These are phyloP conservation scores for Candida schatavii DNA, from an alignment of 805 yeast genomes.

Conservation along the genomic window DNA sequence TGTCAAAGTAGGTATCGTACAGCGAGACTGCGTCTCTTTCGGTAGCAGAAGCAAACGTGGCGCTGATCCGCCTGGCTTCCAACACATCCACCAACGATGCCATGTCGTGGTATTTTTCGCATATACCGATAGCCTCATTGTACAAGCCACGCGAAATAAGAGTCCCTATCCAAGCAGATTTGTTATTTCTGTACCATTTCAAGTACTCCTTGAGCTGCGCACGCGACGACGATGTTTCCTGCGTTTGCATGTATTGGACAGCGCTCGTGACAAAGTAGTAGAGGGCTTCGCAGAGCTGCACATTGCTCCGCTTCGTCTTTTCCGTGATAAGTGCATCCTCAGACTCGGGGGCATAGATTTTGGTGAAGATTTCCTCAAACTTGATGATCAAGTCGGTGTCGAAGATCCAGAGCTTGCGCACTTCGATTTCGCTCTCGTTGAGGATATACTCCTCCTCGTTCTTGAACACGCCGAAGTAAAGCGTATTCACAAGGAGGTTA, in stretches of 20 bases:
- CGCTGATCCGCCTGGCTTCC: constrained; percentile 26
- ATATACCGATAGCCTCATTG: constrained; percentile 55
- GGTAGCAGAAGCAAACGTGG: constrained; percentile 12
- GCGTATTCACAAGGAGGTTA: constrained; percentile 22
- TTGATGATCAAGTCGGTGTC: constrained; percentile 35
- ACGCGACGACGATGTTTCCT: constrained; percentile 15
- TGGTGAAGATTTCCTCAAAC: constrained; percentile 41
- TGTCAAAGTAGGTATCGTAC: constrained; percentile 53
- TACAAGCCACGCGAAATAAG: constrained; percentile 50
- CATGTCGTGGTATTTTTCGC: constrained; percentile 66
- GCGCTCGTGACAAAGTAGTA: constrained; percentile 36
- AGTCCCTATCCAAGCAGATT: constrained; percentile 55
- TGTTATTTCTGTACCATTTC: constrained; percentile 31
- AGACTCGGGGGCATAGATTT: constrained; percentile 15
- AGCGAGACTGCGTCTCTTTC: constrained; percentile 13
- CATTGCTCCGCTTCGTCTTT: constrained; percentile 17
- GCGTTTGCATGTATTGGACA: constrained; percentile 28
- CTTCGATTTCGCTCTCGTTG: constrained; percentile 22
- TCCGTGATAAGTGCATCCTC: constrained; percentile 10
- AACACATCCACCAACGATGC: constrained; percentile 55
- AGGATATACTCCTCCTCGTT: constrained; percentile 41
- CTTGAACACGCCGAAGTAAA: constrained; percentile 30
- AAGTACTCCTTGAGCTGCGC: constrained; percentile 26
- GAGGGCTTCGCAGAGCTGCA: constrained; percentile 27
- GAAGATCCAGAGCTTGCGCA: constrained; percentile 47